Evolutionary conservation across 495 filamentous ascomycete genomes (phyloP).

Genomic region (Podospora conica): DNA sequence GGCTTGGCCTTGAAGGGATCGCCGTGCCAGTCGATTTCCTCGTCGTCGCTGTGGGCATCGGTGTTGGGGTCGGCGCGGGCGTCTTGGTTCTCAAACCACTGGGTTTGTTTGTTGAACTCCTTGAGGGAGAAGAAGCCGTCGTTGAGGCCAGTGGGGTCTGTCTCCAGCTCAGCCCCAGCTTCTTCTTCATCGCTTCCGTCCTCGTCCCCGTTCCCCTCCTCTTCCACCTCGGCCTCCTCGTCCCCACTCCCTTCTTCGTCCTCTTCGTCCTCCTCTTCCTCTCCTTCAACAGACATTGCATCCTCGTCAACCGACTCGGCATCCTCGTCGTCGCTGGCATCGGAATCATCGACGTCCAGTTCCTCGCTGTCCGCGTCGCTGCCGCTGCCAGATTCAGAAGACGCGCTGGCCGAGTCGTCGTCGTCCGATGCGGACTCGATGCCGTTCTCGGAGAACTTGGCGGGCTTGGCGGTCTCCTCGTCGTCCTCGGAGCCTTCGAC

Average conservation of each 20-base stretch:
- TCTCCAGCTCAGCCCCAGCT: constrained; percentile 37
- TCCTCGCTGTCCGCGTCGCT: constrained; percentile 35
- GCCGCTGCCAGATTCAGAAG: constrained; percentile 23
- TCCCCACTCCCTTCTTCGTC: constrained; percentile 21
- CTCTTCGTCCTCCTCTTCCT: constrained; percentile 18
- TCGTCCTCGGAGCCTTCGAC: constrained; percentile 16
- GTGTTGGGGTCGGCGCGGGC: constrained; percentile 55
- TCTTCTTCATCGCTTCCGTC: constrained; percentile 30
- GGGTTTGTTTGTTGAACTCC: constrained; percentile 90
- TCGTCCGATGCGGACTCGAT: constrained; percentile 41
- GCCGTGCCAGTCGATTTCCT: constrained; percentile 77
- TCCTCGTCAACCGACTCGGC: constrained; percentile 21
- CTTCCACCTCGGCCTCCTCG: constrained; percentile 22
- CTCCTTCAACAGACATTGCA: constrained; percentile 23
- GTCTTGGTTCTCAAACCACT: constrained; percentile 81
- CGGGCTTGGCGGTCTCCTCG: constrained; percentile 21
- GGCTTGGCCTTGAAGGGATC: constrained; percentile 48
- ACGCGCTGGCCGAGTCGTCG: constrained; percentile 22
- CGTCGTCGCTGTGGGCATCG: constrained; percentile 61
- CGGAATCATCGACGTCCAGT: constrained; percentile 39
- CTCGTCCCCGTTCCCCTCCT: constrained; percentile 27
- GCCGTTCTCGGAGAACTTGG: constrained; percentile 42
- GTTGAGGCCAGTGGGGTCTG: constrained; percentile 60
- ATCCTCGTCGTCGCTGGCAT: constrained; percentile 35
- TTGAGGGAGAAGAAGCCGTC: constrained; percentile 98